Evolutionary conservation across 371 early-diverging fungal species (phyloP).

Genomic region (Syncephalastrum sp.): DNA sequence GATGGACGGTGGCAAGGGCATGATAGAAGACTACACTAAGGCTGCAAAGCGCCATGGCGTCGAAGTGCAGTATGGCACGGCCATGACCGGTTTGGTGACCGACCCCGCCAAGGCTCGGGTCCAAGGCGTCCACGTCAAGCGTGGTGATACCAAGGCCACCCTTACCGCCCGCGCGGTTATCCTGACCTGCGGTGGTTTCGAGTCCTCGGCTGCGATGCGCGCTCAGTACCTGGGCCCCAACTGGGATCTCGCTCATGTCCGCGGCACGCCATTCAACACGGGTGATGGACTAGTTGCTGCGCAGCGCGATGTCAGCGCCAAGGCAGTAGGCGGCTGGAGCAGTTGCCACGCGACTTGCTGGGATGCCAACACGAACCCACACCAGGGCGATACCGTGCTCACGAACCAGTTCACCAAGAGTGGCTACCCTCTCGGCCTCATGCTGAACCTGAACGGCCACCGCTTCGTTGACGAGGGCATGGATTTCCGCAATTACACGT

Average conservation of each 20-base stretch:
- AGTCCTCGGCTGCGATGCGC: conserved; percentile 16
- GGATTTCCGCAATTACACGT: conserved; percentile 24
- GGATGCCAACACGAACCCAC: conserved; percentile 19
- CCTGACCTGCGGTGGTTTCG: conserved; percentile 21
- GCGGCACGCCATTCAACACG: conserved; percentile 24
- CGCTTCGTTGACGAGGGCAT: conserved; percentile 24
- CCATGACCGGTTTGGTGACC: conserved; percentile 3
- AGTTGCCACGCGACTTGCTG: conserved; percentile 21
- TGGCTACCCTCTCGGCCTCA: conserved; percentile 21
- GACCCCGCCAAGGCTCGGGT: background rate
- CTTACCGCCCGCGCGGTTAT: conserved; percentile 9
- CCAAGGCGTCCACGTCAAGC: conserved; percentile 6
- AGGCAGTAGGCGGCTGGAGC: conserved; percentile 14
- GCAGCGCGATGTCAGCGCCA: conserved; percentile 13
- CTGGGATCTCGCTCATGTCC: conserved; percentile 21
- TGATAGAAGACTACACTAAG: conserved; percentile 12
- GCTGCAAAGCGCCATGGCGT: conserved; percentile 11
- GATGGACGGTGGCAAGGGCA: conserved; percentile 17
- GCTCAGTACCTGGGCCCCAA: conserved; percentile 20
- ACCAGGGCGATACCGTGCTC: conserved; percentile 12
- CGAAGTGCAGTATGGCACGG: conserved; percentile 12
- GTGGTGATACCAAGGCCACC: background rate
- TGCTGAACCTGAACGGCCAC: conserved; percentile 16
- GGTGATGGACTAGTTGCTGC: conserved; percentile 19
- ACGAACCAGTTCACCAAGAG: conserved; percentile 22